Base-by-base conservation (phyloP, 2,329 filamentous ascomycete genomes). In the Calonectria pseudoreteaudii region DNA sequence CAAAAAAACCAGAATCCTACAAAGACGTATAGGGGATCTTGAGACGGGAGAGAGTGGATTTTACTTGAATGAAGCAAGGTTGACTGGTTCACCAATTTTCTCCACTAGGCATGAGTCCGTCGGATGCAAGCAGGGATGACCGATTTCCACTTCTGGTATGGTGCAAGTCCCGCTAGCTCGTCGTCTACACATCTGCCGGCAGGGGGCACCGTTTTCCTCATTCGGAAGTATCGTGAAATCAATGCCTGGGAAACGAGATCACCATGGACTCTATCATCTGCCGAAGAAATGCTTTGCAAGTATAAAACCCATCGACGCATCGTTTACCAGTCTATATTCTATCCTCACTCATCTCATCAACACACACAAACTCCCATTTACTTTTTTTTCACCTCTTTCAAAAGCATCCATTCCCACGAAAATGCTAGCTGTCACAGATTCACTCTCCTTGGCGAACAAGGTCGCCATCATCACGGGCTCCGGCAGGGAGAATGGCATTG, bases 401-500 rank as follows among this genome's bases (percentile, higher is more conserved):
- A 38, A 18, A 6, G 1, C 34, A 23, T 41, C 44, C 34, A 60
- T 13, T 7, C n/a, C 53, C 11, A 9, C 11, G 5, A 36, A 62
- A 62, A 62, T 62, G 56, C 26, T 23, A 2, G 8, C 23, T 16
- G 14, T 7, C 36, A 23, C 56, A 36, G 41, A 65, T 26, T 65
- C 68, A n/a, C 68, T 65, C 18, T 53, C 58, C 47, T 62, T 70
- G 31, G 26, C 31, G 5, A 28, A 49, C 13, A 70, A 65, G 31
- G 47, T 70, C 23, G 68, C 58, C 58, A 65, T 70, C 10, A 13
- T 70, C 34, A 70, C 58, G 14, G 69, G 62, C n/a, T 71, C 69
- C 20, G 69, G 69, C 23, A 52, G 47, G 20, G 68, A 70, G 23
- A 70, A 70, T 20, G 68, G 68, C 14, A 70, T 70, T 38, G 68